A percentile compares a stretch with the other conserved stretches of the same genome.
phyloP scores from a whole-genome alignment of 208 protist genomes.

The Leishmania lainsoni region DNA sequence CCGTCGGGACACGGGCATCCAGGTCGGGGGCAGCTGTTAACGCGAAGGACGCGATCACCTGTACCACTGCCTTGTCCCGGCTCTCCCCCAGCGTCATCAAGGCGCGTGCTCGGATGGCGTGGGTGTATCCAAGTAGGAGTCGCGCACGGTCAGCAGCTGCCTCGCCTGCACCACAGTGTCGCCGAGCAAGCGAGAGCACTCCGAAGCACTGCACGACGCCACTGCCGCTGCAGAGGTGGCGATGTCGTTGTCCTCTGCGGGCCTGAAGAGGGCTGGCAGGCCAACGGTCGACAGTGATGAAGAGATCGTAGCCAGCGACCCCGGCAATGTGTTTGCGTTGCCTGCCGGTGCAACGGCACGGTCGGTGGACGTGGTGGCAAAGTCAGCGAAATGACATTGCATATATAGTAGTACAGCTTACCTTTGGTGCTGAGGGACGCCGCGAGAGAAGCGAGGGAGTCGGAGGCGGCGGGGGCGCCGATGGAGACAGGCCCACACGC shows the following conservation, averaged over 20 bases:
- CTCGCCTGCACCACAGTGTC: conserved; percentile 18
- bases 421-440: conserved; percentile 24
- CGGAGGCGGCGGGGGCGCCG: not conserved
- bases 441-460: conserved; percentile 3
- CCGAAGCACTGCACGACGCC: conserved; percentile 13
- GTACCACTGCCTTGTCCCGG: conserved; percentile 16
- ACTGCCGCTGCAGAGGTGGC: conserved; percentile 6
- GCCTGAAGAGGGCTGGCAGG: conserved; percentile 19
- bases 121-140: conserved; percentile 27
- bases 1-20: conserved; percentile 25
- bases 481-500: not conserved
- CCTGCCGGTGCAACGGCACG: not conserved
- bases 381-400: conserved; percentile 26
- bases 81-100: conserved; percentile 26
- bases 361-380: not conserved
- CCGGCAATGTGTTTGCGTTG: not conserved
- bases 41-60: conserved; percentile 11
- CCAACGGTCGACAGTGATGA: not conserved
- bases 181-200: conserved; percentile 16
- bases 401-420: conserved; percentile 36
- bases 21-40: conserved; percentile 3
- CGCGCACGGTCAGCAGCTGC: conserved; percentile 29
- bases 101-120: conserved; percentile 24
- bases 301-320: not conserved
- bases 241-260: conserved; percentile 17